Evolutionary conservation across 2,329 filamentous ascomycete species (phyloP).

Genomic region (Alternaria triticina): DNA sequence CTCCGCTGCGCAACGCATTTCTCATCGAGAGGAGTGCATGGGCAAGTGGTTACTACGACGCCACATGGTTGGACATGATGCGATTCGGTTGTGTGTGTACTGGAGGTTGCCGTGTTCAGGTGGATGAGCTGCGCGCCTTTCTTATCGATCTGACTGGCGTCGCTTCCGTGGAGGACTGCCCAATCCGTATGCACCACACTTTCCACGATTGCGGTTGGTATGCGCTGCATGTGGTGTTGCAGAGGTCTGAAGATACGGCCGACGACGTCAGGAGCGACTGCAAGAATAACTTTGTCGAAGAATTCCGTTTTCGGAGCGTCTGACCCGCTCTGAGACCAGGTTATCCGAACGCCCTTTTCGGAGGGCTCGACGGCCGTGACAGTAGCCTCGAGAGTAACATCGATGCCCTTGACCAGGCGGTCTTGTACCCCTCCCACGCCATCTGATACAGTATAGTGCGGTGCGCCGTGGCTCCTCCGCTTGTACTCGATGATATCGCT

Average conservation of each 20-base stretch:
- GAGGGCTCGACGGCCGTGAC: slow-evolving; percentile 47
- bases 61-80: slow-evolving; percentile 60
- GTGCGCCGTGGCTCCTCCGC: slow-evolving; percentile 53
- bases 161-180: slow-evolving; percentile 13
- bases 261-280: slow-evolving; percentile 62
- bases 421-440: slow-evolving; percentile 60
- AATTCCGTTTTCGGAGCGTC: slow-evolving; percentile 33
- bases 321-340: slow-evolving; percentile 39
- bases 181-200: slow-evolving; percentile 56
- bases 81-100: slow-evolving; percentile 55
- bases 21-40: slow-evolving; percentile 50
- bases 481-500: slow-evolving; percentile 61
- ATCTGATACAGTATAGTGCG: slow-evolving; percentile 59
- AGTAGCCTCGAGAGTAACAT: slow-evolving; percentile 51
- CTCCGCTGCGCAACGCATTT: slow-evolving; percentile 54
- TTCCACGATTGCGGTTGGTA: slow-evolving; percentile 58
- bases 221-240: slow-evolving; percentile 44
- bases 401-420: slow-evolving; percentile 52
- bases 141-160: not conserved
- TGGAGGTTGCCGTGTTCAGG: slow-evolving; percentile 42
- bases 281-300: slow-evolving; percentile 62
- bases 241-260: slow-evolving; percentile 57
- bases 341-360: slow-evolving; percentile 38
- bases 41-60: slow-evolving; percentile 61
- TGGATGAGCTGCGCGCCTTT: slow-evolving; percentile 38